Percentiles rank a stretch among this genome's conserved stretches.
Evolutionary conservation across 1,139 yeast genomes (phyloP).

Genomic region (Geotrichum candidum): DNA sequence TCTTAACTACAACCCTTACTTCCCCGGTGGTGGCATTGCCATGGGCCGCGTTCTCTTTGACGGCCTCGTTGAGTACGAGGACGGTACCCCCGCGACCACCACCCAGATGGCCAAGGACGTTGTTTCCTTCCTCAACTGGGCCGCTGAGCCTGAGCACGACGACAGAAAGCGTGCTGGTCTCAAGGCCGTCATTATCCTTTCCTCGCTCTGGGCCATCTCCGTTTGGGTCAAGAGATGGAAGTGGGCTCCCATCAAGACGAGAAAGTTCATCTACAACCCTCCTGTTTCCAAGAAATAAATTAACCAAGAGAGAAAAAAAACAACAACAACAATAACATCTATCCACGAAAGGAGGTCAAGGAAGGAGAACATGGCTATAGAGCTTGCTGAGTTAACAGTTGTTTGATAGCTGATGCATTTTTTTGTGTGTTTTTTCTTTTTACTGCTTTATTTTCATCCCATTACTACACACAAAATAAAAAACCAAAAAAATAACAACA

Average conservation of each 20-base stretch:
- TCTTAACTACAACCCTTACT: constrained; percentile 96
- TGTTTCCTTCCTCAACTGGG: constrained; percentile 92
- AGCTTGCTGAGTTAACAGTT: too few species aligned
- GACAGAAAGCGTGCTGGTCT: constrained; percentile 96
- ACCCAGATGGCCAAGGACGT: constrained; percentile 99
- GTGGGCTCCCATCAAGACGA: constrained; percentile 93
- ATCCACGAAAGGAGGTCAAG: too few species aligned
- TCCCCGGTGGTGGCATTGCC: constrained; percentile 99
- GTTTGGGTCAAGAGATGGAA: constrained; percentile 97
- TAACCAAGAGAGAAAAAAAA: too few species aligned
- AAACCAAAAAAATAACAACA: too few species aligned
- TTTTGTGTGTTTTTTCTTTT: too few species aligned
- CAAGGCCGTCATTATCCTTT: constrained; percentile 77
- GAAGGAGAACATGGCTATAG: too few species aligned
- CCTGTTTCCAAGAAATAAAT: constrained; percentile 55
- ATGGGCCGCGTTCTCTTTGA: constrained; percentile 98
- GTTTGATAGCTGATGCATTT: too few species aligned
- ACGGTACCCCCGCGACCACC: constrained; percentile 97
- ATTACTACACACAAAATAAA: too few species aligned
- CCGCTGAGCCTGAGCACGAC: constrained; percentile 97
- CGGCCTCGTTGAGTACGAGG: constrained; percentile 95
- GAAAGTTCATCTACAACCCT: constrained; percentile 91
- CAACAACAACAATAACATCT: too few species aligned
- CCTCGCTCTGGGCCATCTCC: constrained; percentile 74
- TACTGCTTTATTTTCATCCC: too few species aligned